phyloP scores from a whole-genome alignment of 139 green algal genomes.

The Coccomyxa sp. region DNA sequence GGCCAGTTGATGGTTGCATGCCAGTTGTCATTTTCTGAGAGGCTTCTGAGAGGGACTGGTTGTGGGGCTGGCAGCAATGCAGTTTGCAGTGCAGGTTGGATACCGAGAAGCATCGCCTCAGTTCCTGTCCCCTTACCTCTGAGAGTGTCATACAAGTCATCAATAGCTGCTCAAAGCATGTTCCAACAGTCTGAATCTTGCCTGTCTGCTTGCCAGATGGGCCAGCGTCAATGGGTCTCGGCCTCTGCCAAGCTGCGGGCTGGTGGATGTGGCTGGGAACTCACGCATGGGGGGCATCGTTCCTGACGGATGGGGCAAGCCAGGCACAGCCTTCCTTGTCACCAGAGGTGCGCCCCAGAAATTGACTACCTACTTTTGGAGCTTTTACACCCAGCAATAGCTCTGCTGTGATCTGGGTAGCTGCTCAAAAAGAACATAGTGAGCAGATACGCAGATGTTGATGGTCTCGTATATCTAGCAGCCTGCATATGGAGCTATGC shows the following conservation, averaged over 20 bases:
- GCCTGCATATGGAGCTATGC: too few species aligned
- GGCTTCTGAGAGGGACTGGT: neutral
- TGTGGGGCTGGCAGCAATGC: neutral
- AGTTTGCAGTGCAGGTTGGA: too few species aligned
- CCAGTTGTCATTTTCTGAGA: neutral
- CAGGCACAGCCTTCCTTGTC: neutral
- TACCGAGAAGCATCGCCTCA: too few species aligned
- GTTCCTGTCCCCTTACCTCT: too few species aligned
- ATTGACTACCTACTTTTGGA: neutral
- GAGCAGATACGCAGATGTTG: neutral
- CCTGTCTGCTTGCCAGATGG: too few species aligned
- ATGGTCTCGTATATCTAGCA: neutral
- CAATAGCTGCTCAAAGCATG: too few species aligned
- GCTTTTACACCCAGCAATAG: neutral
- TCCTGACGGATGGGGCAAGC: neutral
- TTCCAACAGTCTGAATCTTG: too few species aligned
- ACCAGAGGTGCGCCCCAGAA: neutral
- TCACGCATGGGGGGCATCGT: neutral
- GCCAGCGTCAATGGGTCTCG: too few species aligned
- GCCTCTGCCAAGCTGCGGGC: neutral
- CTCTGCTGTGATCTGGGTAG: neutral
- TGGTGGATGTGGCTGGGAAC: neutral
- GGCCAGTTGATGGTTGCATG: neutral
- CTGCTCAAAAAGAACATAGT: neutral
- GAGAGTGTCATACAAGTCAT: too few species aligned